A percentile compares a stretch with the other conserved stretches of the same genome.
Evolutionary conservation across 768 basidiomycete species (phyloP).

Genomic region (Boletus reticuloceps): DNA sequence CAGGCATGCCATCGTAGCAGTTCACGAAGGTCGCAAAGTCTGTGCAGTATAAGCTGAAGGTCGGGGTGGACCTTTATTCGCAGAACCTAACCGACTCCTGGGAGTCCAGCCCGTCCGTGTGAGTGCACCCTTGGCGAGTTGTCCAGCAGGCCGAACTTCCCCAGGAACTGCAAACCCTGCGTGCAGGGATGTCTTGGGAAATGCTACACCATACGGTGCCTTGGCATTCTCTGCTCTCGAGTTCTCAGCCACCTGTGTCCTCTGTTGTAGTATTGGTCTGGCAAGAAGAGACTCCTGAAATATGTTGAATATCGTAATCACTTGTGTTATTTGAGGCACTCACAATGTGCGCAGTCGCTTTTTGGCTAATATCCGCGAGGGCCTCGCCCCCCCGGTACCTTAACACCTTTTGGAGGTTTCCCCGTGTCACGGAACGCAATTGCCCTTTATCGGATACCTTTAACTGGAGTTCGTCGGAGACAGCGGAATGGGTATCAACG

Average conservation of each 20-base stretch:
- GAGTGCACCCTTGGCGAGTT: constrained; percentile 53
- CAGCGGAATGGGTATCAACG: constrained; percentile 40
- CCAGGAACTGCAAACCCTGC: constrained; percentile 61
- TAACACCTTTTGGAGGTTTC: constrained; percentile 74
- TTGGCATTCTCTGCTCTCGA: constrained; percentile 31
- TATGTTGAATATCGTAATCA: constrained; percentile 4
- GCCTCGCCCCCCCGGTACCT: constrained; percentile 53
- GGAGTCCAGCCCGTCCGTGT: constrained; percentile 31
- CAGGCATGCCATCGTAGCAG: constrained; percentile 1
- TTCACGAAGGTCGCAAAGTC: constrained; percentile 20
- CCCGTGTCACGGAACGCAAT: constrained; percentile 64
- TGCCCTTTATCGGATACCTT: constrained; percentile 36
- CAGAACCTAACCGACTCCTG: constrained; percentile 16
- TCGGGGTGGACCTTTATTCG: constrained; percentile 3
- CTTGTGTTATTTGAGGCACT: constrained; percentile 26
- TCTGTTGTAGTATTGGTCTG: constrained; percentile 52
- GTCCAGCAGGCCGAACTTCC: constrained; percentile 53
- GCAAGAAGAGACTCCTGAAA: constrained; percentile 67
- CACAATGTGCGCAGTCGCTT: constrained; percentile 66
- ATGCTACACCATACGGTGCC: constrained; percentile 19
- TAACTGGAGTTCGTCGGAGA: constrained; percentile 48
- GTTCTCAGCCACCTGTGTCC: constrained; percentile 36
- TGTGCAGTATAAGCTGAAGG: constrained; percentile 19
- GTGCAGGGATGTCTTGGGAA: constrained; percentile 25
- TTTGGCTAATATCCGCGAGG: constrained; percentile 46